phyloP scores from a whole-genome alignment of 805 yeast genomes.

The Nakazawaea wyomingensis region DNA sequence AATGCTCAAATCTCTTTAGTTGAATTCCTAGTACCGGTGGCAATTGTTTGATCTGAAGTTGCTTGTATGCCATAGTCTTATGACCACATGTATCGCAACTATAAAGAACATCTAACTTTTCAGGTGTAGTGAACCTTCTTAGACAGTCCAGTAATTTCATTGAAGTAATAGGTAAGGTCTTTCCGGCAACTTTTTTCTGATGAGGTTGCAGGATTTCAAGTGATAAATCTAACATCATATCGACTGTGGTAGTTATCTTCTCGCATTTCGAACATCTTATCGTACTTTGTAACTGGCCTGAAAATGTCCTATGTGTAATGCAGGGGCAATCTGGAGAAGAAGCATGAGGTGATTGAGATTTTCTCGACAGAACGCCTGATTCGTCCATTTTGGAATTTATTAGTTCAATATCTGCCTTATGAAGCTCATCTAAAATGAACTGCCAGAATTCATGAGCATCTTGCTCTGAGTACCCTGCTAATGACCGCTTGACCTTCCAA shows the following conservation, averaged over 20 bases:
- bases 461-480: conserved; percentile 96
- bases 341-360: conserved; percentile 10
- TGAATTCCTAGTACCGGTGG: conserved; percentile 84
- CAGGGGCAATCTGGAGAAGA: conserved; percentile 51
- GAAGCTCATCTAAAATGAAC: conserved; percentile 81
- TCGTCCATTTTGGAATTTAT: conserved; percentile 15
- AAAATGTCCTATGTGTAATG: conserved; percentile 74
- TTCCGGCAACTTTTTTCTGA: conserved; percentile 24
- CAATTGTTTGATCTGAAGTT: conserved; percentile 57
- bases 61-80: conserved; percentile 64
- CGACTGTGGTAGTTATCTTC: conserved; percentile 61
- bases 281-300: conserved; percentile 78
- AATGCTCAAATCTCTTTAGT: conserved; percentile 73
- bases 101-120: conserved; percentile 69
- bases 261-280: conserved; percentile 70
- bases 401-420: conserved; percentile 35
- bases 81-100: conserved; percentile 63
- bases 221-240: conserved; percentile 87
- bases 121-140: conserved; percentile 70
- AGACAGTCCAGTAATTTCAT: conserved; percentile 55
- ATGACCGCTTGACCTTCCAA: conserved; percentile 76
- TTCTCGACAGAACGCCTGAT: background rate
- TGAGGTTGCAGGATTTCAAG: conserved; percentile 50
- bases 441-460: conserved; percentile 99
- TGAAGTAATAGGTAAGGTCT: conserved; percentile 6